A percentile compares a stretch with the other conserved stretches of the same genome.
Evolutionary conservation across 805 yeast species (phyloP).

Genomic region (Ogataea zsoltii): DNA sequence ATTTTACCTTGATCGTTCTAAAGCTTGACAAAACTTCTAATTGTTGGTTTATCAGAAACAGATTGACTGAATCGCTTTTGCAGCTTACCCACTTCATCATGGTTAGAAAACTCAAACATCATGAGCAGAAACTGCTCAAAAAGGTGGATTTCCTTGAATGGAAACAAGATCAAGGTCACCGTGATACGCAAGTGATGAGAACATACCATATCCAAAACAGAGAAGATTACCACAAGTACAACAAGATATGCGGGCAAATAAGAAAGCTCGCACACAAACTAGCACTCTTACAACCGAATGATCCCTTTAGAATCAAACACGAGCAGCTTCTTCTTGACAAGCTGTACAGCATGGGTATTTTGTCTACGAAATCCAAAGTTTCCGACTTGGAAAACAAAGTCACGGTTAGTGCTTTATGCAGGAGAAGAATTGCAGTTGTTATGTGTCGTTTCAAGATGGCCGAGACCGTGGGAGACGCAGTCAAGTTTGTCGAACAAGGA

Average conservation of each 20-base stretch:
- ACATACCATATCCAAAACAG: constrained; percentile 91
- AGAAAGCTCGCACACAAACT: constrained; percentile 84
- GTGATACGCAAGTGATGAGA: constrained; percentile 96
- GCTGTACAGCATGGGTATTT: constrained; percentile 82
- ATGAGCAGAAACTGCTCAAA: constrained; percentile 90
- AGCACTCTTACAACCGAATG: constrained; percentile 82
- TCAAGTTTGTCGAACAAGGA: constrained; percentile 92
- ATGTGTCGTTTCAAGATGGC: constrained; percentile 96
- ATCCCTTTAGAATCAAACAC: constrained; percentile 83
- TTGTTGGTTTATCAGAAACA: too few relatives aligned
- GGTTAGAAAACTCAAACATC: constrained; percentile 90
- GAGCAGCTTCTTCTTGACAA: constrained; percentile 88
- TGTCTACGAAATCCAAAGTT: constrained; percentile 85
- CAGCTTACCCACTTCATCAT: constrained; percentile 27
- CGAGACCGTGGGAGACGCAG: constrained; percentile 83
- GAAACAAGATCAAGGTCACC: constrained; percentile 94
- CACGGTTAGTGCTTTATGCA: constrained; percentile 88
- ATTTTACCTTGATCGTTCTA: constrained; percentile 3
- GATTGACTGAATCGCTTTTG: too few relatives aligned
- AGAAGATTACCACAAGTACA: constrained; percentile 94
- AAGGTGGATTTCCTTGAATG: constrained; percentile 96
- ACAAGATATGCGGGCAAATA: constrained; percentile 88
- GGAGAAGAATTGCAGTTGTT: constrained; percentile 90
- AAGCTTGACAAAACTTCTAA: neutral
- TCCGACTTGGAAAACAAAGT: constrained; percentile 90